phyloP scores from a whole-genome alignment of 768 basidiomycete species.

The Rhizopogon sp. region DNA sequence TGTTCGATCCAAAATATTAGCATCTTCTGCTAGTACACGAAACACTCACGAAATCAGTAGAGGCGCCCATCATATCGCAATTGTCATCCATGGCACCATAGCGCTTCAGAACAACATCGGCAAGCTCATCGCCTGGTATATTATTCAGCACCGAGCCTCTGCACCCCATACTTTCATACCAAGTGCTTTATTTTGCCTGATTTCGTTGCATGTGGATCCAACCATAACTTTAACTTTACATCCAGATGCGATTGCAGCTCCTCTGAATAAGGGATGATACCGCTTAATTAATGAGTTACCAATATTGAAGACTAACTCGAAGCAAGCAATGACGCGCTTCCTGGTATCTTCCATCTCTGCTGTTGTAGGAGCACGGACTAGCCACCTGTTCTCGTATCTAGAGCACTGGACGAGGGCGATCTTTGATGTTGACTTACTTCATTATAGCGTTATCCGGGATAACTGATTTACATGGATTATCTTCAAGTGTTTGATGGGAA shows the following conservation, averaged over 20 bases:
- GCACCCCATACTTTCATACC: constrained; percentile 26
- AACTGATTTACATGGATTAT: constrained; percentile 34
- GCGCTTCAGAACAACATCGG: constrained; percentile 46
- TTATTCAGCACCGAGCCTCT: neutral
- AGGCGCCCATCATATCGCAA: constrained; percentile 60
- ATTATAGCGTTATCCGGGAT: constrained; percentile 72
- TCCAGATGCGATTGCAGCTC: constrained; percentile 56
- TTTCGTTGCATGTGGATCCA: constrained; percentile 35
- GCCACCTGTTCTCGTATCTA: constrained; percentile 38
- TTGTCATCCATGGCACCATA: constrained; percentile 54
- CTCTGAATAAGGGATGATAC: constrained; percentile 29
- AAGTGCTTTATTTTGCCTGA: constrained; percentile 61
- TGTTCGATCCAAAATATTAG: neutral
- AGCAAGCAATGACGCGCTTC: constrained; percentile 59
- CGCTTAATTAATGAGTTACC: neutral
- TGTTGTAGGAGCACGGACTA: constrained; percentile 60
- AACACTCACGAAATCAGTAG: constrained; percentile 69
- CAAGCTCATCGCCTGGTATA: constrained; percentile 53
- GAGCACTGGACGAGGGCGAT: neutral
- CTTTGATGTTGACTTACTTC: constrained; percentile 34
- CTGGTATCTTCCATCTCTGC: constrained; percentile 49
- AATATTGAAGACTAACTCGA: constrained; percentile 41
- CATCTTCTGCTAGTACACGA: neutral
- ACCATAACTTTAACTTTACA: constrained; percentile 43
- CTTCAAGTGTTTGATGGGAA: neutral